Conservation (phyloP, 176 grass and related monocot species). For the Lolium perenne region DNA sequence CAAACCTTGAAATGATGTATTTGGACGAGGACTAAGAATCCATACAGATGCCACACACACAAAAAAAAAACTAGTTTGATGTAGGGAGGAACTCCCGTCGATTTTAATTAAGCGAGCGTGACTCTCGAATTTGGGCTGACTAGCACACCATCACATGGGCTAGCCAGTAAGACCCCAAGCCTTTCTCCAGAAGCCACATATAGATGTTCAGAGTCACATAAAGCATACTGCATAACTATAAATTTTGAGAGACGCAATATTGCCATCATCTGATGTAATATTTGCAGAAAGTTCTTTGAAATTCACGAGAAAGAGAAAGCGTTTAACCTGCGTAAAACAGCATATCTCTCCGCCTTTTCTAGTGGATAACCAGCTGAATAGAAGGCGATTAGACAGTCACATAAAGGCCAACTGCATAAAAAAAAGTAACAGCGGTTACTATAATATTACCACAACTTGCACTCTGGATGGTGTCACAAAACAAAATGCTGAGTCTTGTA, state of each 20-base stretch:
- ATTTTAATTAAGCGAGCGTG: too few relatives aligned
- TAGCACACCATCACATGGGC: too few relatives aligned
- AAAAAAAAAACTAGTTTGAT: too few relatives aligned
- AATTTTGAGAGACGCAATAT: not conserved
- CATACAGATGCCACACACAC: constrained; percentile 18
- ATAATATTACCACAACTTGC: not conserved
- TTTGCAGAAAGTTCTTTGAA: constrained; percentile 17
- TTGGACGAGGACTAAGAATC: constrained; percentile 2
- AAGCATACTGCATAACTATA: constrained; percentile 4
- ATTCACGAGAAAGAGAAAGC: constrained; percentile 10
- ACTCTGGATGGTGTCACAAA: not conserved
- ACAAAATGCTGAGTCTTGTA: not conserved
- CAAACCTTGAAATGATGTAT: constrained; percentile 20
- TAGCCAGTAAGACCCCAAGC: too few relatives aligned
- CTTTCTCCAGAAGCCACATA: constrained; percentile 1
- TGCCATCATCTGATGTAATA: constrained; percentile 14
- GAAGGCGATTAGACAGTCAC: constrained; percentile 93
- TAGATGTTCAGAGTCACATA: constrained; percentile 4
- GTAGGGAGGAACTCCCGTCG: too few relatives aligned
- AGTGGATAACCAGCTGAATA: constrained; percentile 93
- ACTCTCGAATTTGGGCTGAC: too few relatives aligned
- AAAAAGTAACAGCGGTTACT: constrained; percentile 34
- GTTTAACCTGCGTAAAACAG: constrained; percentile 73
- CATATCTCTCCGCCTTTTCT: constrained; percentile 84
- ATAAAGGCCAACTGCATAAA: constrained; percentile 84